Conservation (phyloP, 768 basidiomycete genomes). For the Termitomyces sp. region DNA sequence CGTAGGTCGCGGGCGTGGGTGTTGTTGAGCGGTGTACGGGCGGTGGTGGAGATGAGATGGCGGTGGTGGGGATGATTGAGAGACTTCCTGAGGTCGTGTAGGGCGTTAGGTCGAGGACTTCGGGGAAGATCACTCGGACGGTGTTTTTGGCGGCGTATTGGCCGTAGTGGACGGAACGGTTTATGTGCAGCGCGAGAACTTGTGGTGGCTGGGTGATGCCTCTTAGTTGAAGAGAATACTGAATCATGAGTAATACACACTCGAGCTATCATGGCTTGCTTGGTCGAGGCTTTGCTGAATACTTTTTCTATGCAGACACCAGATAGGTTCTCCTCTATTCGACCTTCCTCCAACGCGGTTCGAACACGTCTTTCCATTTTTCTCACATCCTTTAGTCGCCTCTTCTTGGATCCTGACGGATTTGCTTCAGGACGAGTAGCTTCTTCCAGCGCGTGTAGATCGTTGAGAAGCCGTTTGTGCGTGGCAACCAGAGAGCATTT, state of each 20-base stretch:
- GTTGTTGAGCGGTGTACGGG: slow-evolving; percentile 42
- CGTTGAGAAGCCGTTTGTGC: slow-evolving; percentile 52
- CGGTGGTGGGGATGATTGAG: slow-evolving; percentile 58
- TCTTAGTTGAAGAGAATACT: not conserved
- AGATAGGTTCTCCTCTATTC: slow-evolving; percentile 80
- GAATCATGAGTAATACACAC: slow-evolving; percentile 35
- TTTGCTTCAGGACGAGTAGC: slow-evolving; percentile 31
- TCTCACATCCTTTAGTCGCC: slow-evolving; percentile 64
- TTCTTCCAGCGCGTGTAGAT: slow-evolving; percentile 52
- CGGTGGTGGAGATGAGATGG: slow-evolving; percentile 64
- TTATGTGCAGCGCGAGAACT: slow-evolving; percentile 84
- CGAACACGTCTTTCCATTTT: slow-evolving; percentile 58
- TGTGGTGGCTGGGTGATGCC: slow-evolving; percentile 62
- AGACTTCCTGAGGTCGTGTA: slow-evolving; percentile 81
- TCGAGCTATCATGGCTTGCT: slow-evolving; percentile 89
- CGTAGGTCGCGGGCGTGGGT: slow-evolving; percentile 49
- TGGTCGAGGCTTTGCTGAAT: slow-evolving; percentile 68
- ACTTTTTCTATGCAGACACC: slow-evolving; percentile 79
- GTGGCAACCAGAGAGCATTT: slow-evolving; percentile 86
- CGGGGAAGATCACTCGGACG: slow-evolving; percentile 75
- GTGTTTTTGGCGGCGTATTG: slow-evolving; percentile 85
- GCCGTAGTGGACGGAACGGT: slow-evolving; percentile 75
- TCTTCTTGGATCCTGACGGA: slow-evolving; percentile 67
- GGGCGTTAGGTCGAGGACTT: slow-evolving; percentile 83
- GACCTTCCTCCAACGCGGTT: slow-evolving; percentile 60